These are phyloP conservation scores for Penicillium diatomitis DNA, from an alignment of 495 filamentous ascomycete species.

Conservation along the genomic window DNA sequence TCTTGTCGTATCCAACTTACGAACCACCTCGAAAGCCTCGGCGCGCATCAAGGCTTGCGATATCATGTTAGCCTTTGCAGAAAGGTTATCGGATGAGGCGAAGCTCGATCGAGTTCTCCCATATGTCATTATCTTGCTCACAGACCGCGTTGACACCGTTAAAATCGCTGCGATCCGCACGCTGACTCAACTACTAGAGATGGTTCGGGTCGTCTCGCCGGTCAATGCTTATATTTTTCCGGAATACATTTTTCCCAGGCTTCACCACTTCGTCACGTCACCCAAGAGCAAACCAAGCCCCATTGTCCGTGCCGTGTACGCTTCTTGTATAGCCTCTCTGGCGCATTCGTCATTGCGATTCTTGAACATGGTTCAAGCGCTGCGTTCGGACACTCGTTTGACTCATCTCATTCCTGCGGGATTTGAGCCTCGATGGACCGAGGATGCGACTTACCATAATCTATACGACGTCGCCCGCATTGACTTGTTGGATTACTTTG, in stretches of 20 bases:
- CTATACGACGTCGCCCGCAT: constrained; percentile 74
- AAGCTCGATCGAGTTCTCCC: constrained; percentile 93
- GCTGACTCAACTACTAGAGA: constrained; percentile 76
- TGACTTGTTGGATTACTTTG: constrained; percentile 72
- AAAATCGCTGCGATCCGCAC: constrained; percentile 76
- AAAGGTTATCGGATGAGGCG: constrained; percentile 87
- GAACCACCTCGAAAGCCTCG: constrained; percentile 81
- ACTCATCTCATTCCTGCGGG: constrained; percentile 67
- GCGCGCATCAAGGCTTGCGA: constrained; percentile 87
- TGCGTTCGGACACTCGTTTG: constrained; percentile 76
- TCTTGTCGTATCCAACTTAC: constrained; percentile 75
- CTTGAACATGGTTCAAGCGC: constrained; percentile 80
- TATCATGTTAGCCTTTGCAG: constrained; percentile 83
- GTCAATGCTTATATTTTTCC: constrained; percentile 94
- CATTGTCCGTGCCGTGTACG: constrained; percentile 79
- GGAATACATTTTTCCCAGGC: constrained; percentile 82
- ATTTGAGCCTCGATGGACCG: constrained; percentile 45
- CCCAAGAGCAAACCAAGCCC: constrained; percentile 50
- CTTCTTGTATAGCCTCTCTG: constrained; percentile 81
- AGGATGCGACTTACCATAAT: constrained; percentile 68
- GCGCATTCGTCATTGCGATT: constrained; percentile 83
- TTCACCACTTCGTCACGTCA: constrained; percentile 59
- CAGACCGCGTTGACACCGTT: constrained; percentile 73
- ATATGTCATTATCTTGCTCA: constrained; percentile 71
- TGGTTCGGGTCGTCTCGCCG: constrained; percentile 80